Base-by-base conservation (phyloP, 1,284 basidiomycete genomes). In the Sphaerobolus stellatus region DNA sequence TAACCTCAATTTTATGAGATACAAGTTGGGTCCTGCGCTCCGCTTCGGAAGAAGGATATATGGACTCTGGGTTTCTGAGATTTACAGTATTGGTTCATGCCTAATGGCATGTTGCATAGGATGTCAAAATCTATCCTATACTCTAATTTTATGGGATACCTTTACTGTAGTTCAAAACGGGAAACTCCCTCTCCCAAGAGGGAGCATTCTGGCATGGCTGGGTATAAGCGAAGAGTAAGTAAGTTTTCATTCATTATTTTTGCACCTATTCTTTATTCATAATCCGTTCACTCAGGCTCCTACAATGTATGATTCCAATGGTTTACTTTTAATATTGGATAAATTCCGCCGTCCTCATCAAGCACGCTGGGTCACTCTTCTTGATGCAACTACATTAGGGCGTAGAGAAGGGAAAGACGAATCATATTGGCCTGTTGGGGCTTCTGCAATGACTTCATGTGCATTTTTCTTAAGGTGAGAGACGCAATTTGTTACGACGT, bases 391-490 rank as follows among this genome's bases (percentile, higher is more conserved):
- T 59, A 73, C 79, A 1, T 74, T 96, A 11, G 85, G 90, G 52
- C 81, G 90, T 30, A 81, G 82, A 50, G 80, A 88, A 64, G 90
- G 90, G 29, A 94, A 93, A 64, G 85, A 94, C 52, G 93, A 97
- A 67, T 86, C 84, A 0, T 98, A 98, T 69, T 99, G 96, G 96
- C 92, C 94, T 1, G 87, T 98, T 52, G 93, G 93, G 1, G 77
- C 95, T 31, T 82, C 82, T 0, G 79, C 25, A 84, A 81, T 44
- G 84, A 81, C 41, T 82, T 98, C 57, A 87, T 92, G 76, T 95
- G 94, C 65, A 71, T 98, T 56, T 92, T 98, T 59, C 75, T 98
- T 56, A 98, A 96, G 79, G 94, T 91, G n/a, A n/a, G n/a, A n/a
- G n/a, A n/a, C n/a, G n/a, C n/a, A n/a, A n/a, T n/a, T n/a, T n/a